phyloP scores from a whole-genome alignment of 768 basidiomycete genomes.

The Fomitopsis pulvina region DNA sequence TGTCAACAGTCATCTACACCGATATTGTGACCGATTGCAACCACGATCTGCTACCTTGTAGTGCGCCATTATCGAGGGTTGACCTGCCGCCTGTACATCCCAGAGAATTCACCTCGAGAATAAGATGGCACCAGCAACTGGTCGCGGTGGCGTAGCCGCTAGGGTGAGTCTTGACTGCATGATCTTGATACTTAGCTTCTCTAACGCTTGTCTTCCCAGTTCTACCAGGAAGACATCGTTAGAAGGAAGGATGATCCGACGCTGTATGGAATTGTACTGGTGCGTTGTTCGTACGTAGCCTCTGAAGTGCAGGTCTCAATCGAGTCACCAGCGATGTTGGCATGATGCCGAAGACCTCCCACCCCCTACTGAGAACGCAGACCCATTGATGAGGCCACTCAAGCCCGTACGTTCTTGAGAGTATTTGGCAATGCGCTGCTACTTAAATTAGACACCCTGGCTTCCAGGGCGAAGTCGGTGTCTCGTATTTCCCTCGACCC shows the following conservation, averaged over 20 bases:
- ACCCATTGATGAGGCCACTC: conserved; percentile 74
- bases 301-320: not conserved
- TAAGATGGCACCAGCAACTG: not conserved
- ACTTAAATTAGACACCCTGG: not conserved
- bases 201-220: conserved; percentile 17
- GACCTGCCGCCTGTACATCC: too few species aligned
- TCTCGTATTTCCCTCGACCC: conserved; percentile 55
- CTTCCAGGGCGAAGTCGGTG: conserved; percentile 68
- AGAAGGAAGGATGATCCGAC: conserved; percentile 28
- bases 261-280: conserved; percentile 59
- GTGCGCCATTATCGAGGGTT: too few species aligned
- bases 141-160: not conserved
- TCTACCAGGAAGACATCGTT: conserved; percentile 36
- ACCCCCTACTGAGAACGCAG: conserved; percentile 35
- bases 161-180: not conserved
- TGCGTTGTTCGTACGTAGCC: conserved; percentile 24
- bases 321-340: conserved; percentile 66
- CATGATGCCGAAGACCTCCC: conserved; percentile 75
- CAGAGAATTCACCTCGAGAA: not conserved
- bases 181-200: not conserved
- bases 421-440: not conserved
- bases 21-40: too few species aligned
- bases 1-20: too few species aligned
- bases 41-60: too few species aligned
- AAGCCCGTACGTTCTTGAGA: conserved; percentile 22